Evolutionary conservation across 202 grass and related monocot species (phyloP), one percentile per base, ranked within the genome.

Genomic region (Hordeum pubiflorum): DNA sequence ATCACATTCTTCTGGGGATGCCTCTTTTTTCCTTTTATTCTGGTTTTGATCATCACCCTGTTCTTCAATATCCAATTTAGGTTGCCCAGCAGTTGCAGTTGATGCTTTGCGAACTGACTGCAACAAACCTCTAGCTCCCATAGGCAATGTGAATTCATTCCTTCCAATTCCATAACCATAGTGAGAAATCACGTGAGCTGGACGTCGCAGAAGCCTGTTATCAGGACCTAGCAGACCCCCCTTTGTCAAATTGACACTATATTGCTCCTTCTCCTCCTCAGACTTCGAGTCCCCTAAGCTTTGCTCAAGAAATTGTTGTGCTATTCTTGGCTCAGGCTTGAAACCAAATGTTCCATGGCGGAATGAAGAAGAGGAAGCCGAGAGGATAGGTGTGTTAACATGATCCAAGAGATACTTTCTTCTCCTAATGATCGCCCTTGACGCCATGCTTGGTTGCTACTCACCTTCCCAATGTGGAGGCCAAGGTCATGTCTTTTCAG

Each of bases 1-100:
- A 84, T 98, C 96, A 76, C 96, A 98, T 87, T 98, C 92, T 86
- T 98, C 92, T 44, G 92, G 92, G 14, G 92, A 98, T 78, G 92
- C 85, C 68, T 91, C 90, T 39, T 98, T 98, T 67, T 91, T 86
- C 73, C 75, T 84, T 88, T 88, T 84, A 63, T 88, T 91, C 63
- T 85, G 83, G 39, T 89, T 87, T 66, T 87, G 90, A 64, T 90
- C 92, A 78, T 89, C 92, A 90, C 74, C 81, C 54, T 82, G 73
- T 43, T 96, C 96, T 76, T 73, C 85, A 36, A 18, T 74, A 77
- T 78, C 72, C 67, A 88, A 78, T 56, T 93, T 90, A 50, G 63
- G 77, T 84, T 84, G 81, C 31, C 89, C 86, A 43, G 87, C 81
- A 74, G 87, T 82, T 81, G 86, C 84, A 80, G 84, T 92, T 61